Percentiles rank a stretch among this genome's conserved stretches.
These are phyloP conservation scores for Termitomyces bulborhizus DNA, from an alignment of 768 basidiomycete genomes.

Conservation along the genomic window DNA sequence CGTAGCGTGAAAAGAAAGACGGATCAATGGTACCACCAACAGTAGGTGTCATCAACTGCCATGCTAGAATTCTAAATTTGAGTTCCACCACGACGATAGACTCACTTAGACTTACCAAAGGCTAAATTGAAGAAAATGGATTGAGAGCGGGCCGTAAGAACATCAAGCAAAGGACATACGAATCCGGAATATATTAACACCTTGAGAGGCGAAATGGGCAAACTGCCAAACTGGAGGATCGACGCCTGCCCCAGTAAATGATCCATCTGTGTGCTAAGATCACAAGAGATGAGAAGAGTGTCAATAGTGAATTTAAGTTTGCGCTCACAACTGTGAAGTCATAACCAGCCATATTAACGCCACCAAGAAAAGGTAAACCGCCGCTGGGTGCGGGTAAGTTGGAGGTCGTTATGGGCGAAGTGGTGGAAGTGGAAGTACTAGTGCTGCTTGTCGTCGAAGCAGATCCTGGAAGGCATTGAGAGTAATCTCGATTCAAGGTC, in stretches of 20 bases:
- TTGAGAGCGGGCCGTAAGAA: not conserved
- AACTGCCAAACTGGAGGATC: slow-evolving; percentile 38
- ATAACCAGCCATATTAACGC: slow-evolving; percentile 45
- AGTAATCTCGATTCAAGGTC: slow-evolving; percentile 22
- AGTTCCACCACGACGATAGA: slow-evolving; percentile 7
- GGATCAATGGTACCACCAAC: slow-evolving; percentile 41
- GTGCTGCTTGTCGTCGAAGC: slow-evolving; percentile 16
- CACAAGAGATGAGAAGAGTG: not conserved
- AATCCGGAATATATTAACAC: slow-evolving; percentile 42
- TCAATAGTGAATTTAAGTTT: not conserved
- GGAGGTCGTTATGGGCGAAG: slow-evolving; percentile 12
- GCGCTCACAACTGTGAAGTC: slow-evolving; percentile 36
- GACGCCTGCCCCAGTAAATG: slow-evolving; percentile 31
- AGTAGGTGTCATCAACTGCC: slow-evolving; percentile 46
- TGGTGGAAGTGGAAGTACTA: slow-evolving; percentile 13
- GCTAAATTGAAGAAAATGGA: slow-evolving; percentile 24
- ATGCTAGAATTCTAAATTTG: slow-evolving; percentile 25
- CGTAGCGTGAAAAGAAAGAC: slow-evolving; percentile 39
- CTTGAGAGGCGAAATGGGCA: slow-evolving; percentile 41
- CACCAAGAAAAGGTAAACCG: slow-evolving; percentile 32
- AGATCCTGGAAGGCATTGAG: slow-evolving; percentile 28
- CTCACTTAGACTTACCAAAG: slow-evolving; percentile 9
- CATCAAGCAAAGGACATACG: slow-evolving; percentile 14
- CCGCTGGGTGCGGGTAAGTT: slow-evolving; percentile 8
- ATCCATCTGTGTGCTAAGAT: slow-evolving; percentile 30